Evolutionary conservation across 768 basidiomycete species (phyloP).

Genomic region (Omphalotus guepiniiformis): DNA sequence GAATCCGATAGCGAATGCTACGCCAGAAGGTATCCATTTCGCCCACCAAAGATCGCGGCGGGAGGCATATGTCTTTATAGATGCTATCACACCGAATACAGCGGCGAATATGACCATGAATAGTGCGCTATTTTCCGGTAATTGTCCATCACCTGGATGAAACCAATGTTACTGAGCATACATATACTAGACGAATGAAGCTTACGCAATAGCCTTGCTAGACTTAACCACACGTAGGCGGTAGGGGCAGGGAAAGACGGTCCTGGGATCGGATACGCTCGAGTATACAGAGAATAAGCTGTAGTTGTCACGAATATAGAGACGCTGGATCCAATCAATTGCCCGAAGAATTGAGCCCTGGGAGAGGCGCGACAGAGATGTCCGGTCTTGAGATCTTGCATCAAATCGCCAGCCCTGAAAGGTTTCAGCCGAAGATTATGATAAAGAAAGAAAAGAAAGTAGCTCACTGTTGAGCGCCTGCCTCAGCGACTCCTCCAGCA

Average conservation of each 20-base stretch:
- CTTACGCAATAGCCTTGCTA: constrained; percentile 74
- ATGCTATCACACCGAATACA: constrained; percentile 65
- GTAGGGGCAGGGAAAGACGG: constrained; percentile 96
- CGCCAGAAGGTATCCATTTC: constrained; percentile 87
- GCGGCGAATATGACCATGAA: constrained; percentile 82
- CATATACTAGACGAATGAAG: constrained; percentile 9
- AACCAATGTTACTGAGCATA: constrained; percentile 21
- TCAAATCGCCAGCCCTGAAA: constrained; percentile 86
- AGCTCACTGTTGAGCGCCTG: constrained; percentile 85
- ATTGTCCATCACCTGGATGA: constrained; percentile 66
- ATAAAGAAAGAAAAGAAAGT: background rate
- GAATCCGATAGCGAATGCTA: constrained; percentile 95
- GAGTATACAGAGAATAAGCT: constrained; percentile 83
- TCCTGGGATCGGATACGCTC: constrained; percentile 85
- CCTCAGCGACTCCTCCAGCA: constrained; percentile 94
- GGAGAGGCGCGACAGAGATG: constrained; percentile 91
- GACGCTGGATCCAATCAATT: constrained; percentile 84
- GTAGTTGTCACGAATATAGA: constrained; percentile 88
- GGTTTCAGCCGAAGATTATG: constrained; percentile 7
- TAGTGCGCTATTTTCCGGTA: constrained; percentile 66
- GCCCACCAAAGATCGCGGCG: constrained; percentile 47
- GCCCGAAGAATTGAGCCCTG: constrained; percentile 90
- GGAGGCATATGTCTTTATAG: constrained; percentile 57
- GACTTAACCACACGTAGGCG: constrained; percentile 87
- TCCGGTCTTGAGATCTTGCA: constrained; percentile 98